phyloP scores from a whole-genome alignment of 2,329 filamentous ascomycete species.

The Phaeosphaeria sp. region DNA sequence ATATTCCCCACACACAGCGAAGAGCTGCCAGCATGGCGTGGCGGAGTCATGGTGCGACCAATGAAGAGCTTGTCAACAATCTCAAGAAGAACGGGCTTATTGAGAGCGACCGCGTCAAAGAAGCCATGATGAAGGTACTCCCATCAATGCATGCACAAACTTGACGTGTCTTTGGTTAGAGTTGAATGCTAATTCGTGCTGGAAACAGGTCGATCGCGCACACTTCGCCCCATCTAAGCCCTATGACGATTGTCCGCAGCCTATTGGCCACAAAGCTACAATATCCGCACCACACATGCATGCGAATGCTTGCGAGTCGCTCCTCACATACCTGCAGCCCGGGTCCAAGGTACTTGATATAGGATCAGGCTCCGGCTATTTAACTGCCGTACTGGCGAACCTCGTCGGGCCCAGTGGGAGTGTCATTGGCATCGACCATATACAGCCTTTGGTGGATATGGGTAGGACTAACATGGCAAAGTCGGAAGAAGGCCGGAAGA shows the following conservation, averaged over 20 bases:
- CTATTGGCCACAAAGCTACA: conserved; percentile 71
- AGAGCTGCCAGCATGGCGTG: conserved; percentile 75
- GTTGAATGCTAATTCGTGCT: not conserved
- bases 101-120: conserved; percentile 71
- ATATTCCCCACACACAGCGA: not conserved
- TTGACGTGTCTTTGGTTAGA: not conserved
- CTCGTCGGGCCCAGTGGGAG: conserved; percentile 63
- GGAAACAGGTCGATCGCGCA: conserved; percentile 79
- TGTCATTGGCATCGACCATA: conserved; percentile 59
- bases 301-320: conserved; percentile 67
- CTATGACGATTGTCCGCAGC: conserved; percentile 76
- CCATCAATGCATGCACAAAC: not conserved
- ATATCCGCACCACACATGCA: conserved; percentile 80
- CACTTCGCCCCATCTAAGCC: conserved; percentile 77
- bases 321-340: conserved; percentile 64
- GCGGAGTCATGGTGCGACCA: conserved; percentile 79
- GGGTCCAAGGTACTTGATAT: conserved; percentile 58
- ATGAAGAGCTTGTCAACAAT: conserved; percentile 79
- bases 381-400: conserved; percentile 87
- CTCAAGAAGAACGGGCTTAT: conserved; percentile 76
- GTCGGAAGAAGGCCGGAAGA: conserved; percentile 53
- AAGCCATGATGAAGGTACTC: conserved; percentile 77
- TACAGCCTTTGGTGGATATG: conserved; percentile 54
- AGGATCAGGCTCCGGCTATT: conserved; percentile 67
- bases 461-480: conserved; percentile 53